These are phyloP conservation scores for Tripterygium wilfordii DNA, from an alignment of 177 flowering plant genomes.

Conservation along the genomic window DNA sequence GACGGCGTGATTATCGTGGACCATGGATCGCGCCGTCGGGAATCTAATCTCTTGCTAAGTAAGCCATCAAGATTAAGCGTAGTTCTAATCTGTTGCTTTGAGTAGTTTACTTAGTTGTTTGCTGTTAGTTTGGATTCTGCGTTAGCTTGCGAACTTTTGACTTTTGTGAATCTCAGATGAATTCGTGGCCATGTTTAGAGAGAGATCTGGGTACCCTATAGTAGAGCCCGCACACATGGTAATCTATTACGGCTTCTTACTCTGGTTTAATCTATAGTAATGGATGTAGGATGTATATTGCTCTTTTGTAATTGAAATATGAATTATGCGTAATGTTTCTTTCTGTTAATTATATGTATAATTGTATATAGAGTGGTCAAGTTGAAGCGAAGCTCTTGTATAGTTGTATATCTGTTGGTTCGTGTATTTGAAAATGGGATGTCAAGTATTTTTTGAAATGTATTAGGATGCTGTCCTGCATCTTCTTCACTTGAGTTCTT, in stretches of 20 bases:
- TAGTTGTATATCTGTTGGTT: too few relatives aligned
- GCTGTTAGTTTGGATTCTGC: conserved; percentile 1
- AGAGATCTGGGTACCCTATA: conserved; percentile 72
- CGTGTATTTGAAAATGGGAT: too few relatives aligned
- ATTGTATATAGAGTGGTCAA: too few relatives aligned
- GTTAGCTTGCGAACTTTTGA: not conserved
- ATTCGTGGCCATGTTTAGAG: conserved; percentile 79
- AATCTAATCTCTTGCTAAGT: conserved; percentile 90
- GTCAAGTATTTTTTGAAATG: too few relatives aligned
- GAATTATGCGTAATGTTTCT: too few relatives aligned
- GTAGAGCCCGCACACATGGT: conserved; percentile 99
- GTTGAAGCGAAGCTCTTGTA: too few relatives aligned
- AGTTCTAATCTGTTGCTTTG: not conserved
- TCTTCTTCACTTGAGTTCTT: too few relatives aligned
- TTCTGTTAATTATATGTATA: not conserved
- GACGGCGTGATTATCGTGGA: conserved; percentile 91
- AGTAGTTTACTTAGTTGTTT: not conserved
- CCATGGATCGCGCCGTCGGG: conserved; percentile 87
- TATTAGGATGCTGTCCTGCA: too few relatives aligned
- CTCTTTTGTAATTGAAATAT: too few relatives aligned
- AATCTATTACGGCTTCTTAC: too few relatives aligned
- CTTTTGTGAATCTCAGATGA: conserved; percentile 54
- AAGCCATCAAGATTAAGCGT: conserved; percentile 14
- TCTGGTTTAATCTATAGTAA: too few relatives aligned
- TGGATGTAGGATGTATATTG: too few relatives aligned